Percentiles rank a stretch among this genome's conserved stretches.
Conservation (phyloP, 331 rosid species). For the Rosa hybrid region DNA sequence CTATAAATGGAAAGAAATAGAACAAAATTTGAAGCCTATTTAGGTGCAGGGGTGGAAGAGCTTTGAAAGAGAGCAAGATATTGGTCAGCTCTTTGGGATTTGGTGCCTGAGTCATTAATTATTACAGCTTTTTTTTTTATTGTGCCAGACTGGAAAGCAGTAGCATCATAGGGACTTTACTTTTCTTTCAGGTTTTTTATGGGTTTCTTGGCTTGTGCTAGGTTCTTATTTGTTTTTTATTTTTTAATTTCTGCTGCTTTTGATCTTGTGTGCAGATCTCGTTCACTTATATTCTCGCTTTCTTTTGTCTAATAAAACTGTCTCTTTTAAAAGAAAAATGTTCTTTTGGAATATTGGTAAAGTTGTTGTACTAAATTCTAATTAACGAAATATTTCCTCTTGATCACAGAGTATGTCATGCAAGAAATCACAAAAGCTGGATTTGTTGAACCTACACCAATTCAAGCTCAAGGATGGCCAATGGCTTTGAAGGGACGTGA, state of each 20-base stretch:
- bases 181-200: neutral
- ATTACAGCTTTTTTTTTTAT: neutral
- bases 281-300: neutral
- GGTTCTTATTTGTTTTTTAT: neutral
- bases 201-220: neutral
- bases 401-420: constrained; percentile 70
- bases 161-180: neutral
- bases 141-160: neutral
- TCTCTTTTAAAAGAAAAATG: neutral
- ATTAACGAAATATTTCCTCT: constrained; percentile 20
- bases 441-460: constrained; percentile 87
- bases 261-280: neutral
- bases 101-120: neutral
- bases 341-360: constrained; percentile 2
- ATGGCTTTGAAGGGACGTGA: constrained; percentile 99
- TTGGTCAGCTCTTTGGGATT: neutral
- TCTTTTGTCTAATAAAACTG: neutral
- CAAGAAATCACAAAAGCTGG: constrained; percentile 86
- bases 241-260: neutral
- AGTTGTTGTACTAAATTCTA: neutral
- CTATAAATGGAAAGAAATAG: neutral
- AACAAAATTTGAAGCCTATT: neutral
- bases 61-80: neutral
- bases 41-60: neutral
- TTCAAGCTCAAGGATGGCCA: constrained; percentile 99